phyloP scores from a whole-genome alignment of 106 monocot genomes.

The Iris macrosiphon region DNA sequence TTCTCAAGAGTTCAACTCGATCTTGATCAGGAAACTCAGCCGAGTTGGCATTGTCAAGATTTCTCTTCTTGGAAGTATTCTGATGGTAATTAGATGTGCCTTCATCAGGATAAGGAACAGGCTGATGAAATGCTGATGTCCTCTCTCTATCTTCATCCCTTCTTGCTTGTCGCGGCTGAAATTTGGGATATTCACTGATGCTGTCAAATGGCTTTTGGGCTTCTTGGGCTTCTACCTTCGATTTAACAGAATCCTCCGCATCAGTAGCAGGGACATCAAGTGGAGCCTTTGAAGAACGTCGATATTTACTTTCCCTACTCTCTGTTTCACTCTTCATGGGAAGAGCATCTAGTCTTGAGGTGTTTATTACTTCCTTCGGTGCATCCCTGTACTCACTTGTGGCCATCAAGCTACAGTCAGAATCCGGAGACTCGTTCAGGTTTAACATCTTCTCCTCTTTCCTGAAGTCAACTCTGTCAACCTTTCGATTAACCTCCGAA shows the following conservation, averaged over 20 bases:
- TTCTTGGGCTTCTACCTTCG: constrained; percentile 16
- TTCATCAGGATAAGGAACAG: constrained; percentile 37
- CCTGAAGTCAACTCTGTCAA: constrained; percentile 10
- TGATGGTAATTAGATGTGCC: constrained; percentile 39
- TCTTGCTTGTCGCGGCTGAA: constrained; percentile 4
- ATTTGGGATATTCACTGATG: constrained; percentile 4
- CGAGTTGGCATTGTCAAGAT: constrained; percentile 16
- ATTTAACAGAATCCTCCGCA: constrained; percentile 14
- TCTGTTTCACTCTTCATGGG: constrained; percentile 9
- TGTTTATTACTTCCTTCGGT: constrained; percentile 9
- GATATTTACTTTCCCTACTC: constrained; percentile 15
- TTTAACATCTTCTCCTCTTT: constrained; percentile 10
- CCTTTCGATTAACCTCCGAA: constrained; percentile 15
- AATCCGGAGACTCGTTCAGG: not conserved
- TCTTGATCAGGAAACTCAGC: constrained; percentile 55
- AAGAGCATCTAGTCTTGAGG: constrained; percentile 7
- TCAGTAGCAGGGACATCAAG: not conserved
- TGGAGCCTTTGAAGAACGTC: constrained; percentile 14
- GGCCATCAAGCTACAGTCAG: not conserved
- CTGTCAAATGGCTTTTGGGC: constrained; percentile 8
- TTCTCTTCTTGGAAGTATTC: constrained; percentile 15
- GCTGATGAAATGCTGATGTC: constrained; percentile 6
- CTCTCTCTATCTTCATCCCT: constrained; percentile 12
- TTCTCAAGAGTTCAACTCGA: constrained; percentile 55
- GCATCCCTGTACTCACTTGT: constrained; percentile 5